These are phyloP conservation scores for Eucalyptus paniculata DNA, from an alignment of 345 rosid species.

Conservation along the genomic window DNA sequence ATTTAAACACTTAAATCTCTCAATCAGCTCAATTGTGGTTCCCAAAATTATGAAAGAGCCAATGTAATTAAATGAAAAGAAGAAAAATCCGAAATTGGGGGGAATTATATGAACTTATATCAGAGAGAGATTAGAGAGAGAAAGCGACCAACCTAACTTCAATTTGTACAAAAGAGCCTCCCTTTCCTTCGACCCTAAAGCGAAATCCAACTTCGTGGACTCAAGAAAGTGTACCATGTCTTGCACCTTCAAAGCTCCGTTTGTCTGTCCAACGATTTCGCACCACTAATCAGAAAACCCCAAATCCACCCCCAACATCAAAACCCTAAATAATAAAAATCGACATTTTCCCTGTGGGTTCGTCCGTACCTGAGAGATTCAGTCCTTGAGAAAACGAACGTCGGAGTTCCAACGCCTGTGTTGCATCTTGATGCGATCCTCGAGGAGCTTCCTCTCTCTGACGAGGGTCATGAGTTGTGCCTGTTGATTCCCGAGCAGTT, in stretches of 20 bases:
- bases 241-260: conserved; percentile 14
- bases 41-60: not conserved
- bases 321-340: not conserved
- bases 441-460: conserved; percentile 41
- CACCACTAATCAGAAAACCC: not conserved
- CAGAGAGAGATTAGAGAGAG: not conserved
- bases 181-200: conserved; percentile 43
- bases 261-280: conserved; percentile 14
- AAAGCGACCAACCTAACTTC: conserved; percentile 39
- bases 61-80: not conserved
- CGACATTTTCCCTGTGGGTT: not conserved
- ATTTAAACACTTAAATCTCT: not conserved
- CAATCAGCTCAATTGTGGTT: not conserved
- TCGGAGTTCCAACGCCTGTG: conserved; percentile 37
- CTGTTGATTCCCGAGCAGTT: conserved; percentile 41
- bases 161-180: conserved; percentile 32
- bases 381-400: conserved; percentile 32
- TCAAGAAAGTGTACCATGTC: conserved; percentile 29
- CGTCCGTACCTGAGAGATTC: conserved; percentile 32
- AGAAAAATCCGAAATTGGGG: not conserved
- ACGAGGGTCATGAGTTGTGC: conserved; percentile 48
- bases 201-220: conserved; percentile 40
- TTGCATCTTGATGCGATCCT: conserved; percentile 33
- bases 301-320: not conserved
- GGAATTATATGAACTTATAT: not conserved